A percentile compares a stretch with the other conserved stretches of the same genome.
Evolutionary conservation across 176 grass and related monocot genomes (phyloP).

Genomic region (Thalia dealbata): DNA sequence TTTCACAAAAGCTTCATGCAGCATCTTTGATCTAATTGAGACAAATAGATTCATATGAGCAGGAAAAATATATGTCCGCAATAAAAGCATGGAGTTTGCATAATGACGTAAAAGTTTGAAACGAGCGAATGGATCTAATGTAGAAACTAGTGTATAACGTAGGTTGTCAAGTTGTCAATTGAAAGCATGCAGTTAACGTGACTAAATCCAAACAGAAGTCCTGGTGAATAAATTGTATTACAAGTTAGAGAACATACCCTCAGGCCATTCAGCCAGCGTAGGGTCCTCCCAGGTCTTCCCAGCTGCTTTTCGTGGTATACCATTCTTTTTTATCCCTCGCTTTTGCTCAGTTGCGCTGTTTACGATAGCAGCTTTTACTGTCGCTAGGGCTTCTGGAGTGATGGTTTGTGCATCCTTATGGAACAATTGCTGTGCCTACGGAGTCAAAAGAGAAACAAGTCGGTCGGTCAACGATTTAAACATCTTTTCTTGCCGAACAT

Average conservation of each 20-base stretch:
- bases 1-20: slow-evolving; percentile 7
- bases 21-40: slow-evolving; percentile 33
- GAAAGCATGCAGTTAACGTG: no score
- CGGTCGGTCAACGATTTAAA: background rate
- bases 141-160: background rate
- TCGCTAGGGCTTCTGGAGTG: slow-evolving; percentile 46
- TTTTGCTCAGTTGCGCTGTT: slow-evolving; percentile 44
- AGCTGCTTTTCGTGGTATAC: slow-evolving; percentile 64
- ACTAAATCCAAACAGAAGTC: background rate
- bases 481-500: background rate
- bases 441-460: slow-evolving; percentile 2
- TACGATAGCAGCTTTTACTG: slow-evolving; percentile 52
- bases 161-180: background rate
- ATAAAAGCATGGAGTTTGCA: background rate
- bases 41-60: slow-evolving; percentile 22
- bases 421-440: slow-evolving; percentile 48
- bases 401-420: slow-evolving; percentile 57
- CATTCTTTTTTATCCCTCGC: slow-evolving; percentile 42
- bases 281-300: slow-evolving; percentile 77
- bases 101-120: background rate
- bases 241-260: slow-evolving; percentile 43
- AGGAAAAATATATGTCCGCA: background rate
- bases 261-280: slow-evolving; percentile 60
- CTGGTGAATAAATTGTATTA: background rate
- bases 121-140: background rate